Base-by-base conservation (phyloP, 305 asterid genomes). In the Fraxinus velutina region DNA sequence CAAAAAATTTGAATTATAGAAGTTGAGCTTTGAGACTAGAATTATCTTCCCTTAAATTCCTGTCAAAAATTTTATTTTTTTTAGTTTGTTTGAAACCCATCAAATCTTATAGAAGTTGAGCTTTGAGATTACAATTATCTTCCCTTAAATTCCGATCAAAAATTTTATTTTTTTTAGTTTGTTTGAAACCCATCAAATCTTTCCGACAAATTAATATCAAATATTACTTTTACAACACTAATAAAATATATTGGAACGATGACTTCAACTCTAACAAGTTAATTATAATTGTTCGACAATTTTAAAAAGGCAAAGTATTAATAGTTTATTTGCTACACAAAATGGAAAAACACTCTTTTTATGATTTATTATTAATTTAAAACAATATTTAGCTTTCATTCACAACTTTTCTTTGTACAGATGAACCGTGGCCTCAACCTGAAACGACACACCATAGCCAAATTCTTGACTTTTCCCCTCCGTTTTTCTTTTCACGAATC, bases 401-500 rank as follows among this genome's bases (percentile, higher is more conserved):
- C 34, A 24, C 34, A 12, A 10, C 36, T 66, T 24, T 66, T 24
- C 73, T 27, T 9, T 22, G 71, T 64, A 27, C 73, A 66, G 73
- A 66, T 66, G 73, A 66, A 66, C 73, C 73, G 37, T 27, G 73
- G 6, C 73, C 17, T 64, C 73, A 3, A 64, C n/a, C 73, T 10
- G 73, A 66, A 66, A 12, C 73, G 73, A 66, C 73, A 27, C 73
- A 29, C 73, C 73, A 66, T 66, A 66, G 73, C 73, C 73, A 66
- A 66, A 29, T 2, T 66, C 73, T 66, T 66, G 73, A 66, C 73
- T 27, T 66, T 66, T 13, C 73, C 36, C 34, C 36, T 24, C 73
- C 37, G 34, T 24, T 66, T 24, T 66, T 12, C 73, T 7, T 66
- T 27, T 29, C 4, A 27, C 73, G 73, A 66, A 66, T 66, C 73